Conservation (phyloP, 1,284 basidiomycete species). For the Vanrija pseudolonga region DNA sequence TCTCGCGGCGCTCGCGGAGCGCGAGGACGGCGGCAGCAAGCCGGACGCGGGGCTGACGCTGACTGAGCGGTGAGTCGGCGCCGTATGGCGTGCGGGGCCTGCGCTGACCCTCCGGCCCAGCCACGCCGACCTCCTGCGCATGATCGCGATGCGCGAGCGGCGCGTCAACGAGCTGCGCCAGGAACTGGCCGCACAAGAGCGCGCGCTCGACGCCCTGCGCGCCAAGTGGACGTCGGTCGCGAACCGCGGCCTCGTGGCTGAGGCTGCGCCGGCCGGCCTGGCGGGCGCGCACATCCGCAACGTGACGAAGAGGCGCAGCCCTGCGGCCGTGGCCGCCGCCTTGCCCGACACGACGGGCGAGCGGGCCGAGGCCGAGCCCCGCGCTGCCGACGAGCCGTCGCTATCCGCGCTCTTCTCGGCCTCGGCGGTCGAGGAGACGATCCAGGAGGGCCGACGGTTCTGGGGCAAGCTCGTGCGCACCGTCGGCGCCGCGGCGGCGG, state of each 20-base stretch:
- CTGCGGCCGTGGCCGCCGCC: too few relatives aligned
- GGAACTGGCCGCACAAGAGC: constrained; percentile 36
- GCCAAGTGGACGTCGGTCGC: constrained; percentile 34
- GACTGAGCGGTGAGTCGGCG: neutral
- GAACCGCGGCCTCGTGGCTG: constrained; percentile 4
- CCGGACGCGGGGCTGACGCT: constrained; percentile 1
- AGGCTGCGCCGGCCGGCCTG: neutral
- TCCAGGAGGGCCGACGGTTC: constrained; percentile 34
- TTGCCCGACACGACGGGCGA: too few relatives aligned
- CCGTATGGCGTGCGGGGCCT: neutral
- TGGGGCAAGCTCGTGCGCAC: constrained; percentile 40
- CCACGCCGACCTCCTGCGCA: constrained; percentile 38
- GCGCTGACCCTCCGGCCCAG: constrained; percentile 18
- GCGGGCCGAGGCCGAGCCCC: neutral
- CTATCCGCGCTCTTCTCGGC: neutral
- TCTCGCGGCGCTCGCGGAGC: neutral
- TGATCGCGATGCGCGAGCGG: constrained; percentile 41
- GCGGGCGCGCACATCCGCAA: neutral
- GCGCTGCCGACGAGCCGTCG: neutral
- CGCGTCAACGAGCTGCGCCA: constrained; percentile 39
- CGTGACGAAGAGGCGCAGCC: too few relatives aligned
- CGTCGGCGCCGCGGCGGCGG: constrained; percentile 39
- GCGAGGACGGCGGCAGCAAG: neutral
- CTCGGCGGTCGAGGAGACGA: constrained; percentile 11
- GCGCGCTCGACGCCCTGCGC: constrained; percentile 33